Conservation (phyloP, 139 green algal genomes). For the Chloropicon primus region DNA sequence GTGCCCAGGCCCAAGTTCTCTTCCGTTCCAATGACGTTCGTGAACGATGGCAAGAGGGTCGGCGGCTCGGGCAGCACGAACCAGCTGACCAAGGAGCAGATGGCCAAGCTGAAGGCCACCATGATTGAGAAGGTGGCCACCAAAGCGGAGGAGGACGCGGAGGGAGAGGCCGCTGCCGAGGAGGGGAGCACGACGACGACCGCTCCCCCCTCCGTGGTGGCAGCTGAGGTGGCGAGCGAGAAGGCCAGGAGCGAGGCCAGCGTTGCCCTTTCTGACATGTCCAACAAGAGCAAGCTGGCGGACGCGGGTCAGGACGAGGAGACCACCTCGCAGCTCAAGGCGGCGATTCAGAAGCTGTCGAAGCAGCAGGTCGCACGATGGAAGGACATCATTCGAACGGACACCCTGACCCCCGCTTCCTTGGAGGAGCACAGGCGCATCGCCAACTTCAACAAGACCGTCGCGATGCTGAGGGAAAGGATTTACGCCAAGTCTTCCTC, state of each 20-base stretch:
- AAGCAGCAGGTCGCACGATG: neutral
- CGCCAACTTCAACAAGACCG: neutral
- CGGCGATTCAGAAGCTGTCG: neutral
- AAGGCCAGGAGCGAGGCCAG: neutral
- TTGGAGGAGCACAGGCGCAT: neutral
- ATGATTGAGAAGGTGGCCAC: neutral
- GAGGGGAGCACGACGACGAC: too few relatives aligned
- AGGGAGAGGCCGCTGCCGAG: neutral
- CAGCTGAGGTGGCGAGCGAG: neutral
- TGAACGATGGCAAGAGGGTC: neutral
- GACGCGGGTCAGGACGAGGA: too few relatives aligned
- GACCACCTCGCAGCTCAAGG: neutral
- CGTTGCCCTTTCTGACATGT: neutral
- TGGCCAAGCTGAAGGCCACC: neutral
- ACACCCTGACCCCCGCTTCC: neutral
- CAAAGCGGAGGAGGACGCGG: neutral
- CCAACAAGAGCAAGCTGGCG: too few relatives aligned
- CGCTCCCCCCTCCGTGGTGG: neutral
- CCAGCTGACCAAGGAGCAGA: neutral
- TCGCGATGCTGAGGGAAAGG: slow-evolving; percentile 3
- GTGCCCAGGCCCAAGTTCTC: neutral
- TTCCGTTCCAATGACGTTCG: neutral
- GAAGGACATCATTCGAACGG: neutral
- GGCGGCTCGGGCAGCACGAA: too few relatives aligned
- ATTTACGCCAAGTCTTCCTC: slow-evolving; percentile 6